Evolutionary conservation across 75 land plant genomes (phyloP).

Genomic region (Cupressus sempervirens): DNA sequence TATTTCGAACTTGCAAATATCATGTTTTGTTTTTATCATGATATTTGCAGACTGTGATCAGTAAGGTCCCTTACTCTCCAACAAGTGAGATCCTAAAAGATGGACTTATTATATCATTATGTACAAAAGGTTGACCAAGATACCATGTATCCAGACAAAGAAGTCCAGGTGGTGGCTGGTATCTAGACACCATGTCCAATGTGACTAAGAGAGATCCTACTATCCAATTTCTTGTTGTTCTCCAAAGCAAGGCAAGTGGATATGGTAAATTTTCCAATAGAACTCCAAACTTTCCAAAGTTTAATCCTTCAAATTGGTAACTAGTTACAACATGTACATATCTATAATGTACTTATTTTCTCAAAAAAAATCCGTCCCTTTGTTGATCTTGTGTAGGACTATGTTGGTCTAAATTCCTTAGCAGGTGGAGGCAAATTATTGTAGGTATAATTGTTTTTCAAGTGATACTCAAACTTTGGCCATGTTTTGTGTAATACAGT

Average conservation of each 20-base stretch:
- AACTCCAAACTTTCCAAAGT: background rate
- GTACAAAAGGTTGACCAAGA: slow-evolving; percentile 58
- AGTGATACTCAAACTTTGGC: too few species aligned
- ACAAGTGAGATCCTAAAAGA: slow-evolving; percentile 68
- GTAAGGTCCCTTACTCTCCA: slow-evolving; percentile 24
- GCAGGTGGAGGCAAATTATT: too few species aligned
- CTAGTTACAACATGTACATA: too few species aligned
- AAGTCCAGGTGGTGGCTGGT: slow-evolving; percentile 93
- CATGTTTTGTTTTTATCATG: too few species aligned
- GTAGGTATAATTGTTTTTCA: too few species aligned
- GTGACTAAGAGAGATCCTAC: slow-evolving; percentile 95
- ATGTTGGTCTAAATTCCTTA: too few species aligned
- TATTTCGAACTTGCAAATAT: background rate
- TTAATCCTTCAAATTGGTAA: too few species aligned
- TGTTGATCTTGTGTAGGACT: too few species aligned
- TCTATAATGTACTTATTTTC: too few species aligned
- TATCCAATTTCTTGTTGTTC: slow-evolving; percentile 85
- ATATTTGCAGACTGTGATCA: slow-evolving; percentile 12
- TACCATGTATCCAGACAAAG: slow-evolving; percentile 85
- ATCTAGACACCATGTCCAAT: slow-evolving; percentile 72
- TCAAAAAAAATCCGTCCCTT: too few species aligned
- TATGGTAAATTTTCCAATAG: background rate
- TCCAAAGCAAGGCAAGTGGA: slow-evolving; percentile 59
- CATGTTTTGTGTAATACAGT: too few species aligned
- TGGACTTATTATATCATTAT: slow-evolving; percentile 77